phyloP scores from a whole-genome alignment of 2,329 filamentous ascomycete genomes.

The Metarhizium anisopliae region DNA sequence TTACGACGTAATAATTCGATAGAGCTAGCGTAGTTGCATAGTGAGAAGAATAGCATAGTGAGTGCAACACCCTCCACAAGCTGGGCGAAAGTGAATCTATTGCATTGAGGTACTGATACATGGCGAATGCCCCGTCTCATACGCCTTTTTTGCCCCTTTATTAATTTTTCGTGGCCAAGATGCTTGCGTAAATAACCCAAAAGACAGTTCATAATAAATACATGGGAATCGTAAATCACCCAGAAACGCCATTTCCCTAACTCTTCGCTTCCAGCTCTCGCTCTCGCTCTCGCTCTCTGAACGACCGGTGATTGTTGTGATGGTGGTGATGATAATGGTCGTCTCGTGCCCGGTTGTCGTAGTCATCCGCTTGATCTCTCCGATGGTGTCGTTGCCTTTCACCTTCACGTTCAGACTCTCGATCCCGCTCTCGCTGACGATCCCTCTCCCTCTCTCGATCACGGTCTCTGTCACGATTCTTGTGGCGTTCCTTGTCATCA shows the following conservation, averaged over 20 bases:
- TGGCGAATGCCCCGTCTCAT: too few relatives aligned
- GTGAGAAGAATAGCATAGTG: too few relatives aligned
- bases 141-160: too few relatives aligned
- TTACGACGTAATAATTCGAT: too few relatives aligned
- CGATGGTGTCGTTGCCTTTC: constrained; percentile 13
- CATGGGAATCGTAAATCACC: background rate
- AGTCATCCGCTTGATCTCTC: constrained; percentile 14
- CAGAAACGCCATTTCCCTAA: background rate
- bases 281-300: constrained; percentile 13
- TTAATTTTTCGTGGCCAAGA: too few relatives aligned
- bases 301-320: constrained; percentile 13
- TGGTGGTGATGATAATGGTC: constrained; percentile 5
- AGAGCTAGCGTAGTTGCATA: too few relatives aligned
- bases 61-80: too few relatives aligned
- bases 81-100: too few relatives aligned
- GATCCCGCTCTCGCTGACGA: constrained; percentile 2
- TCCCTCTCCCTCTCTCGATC: background rate
- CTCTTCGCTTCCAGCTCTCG: constrained; percentile 4
- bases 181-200: background rate
- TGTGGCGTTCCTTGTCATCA: constrained; percentile 1
- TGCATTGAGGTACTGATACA: too few relatives aligned
- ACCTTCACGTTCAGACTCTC: constrained; percentile 7
- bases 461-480: constrained; percentile 2
- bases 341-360: constrained; percentile 8
- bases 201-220: background rate